phyloP scores from a whole-genome alignment of 345 rosid genomes.

The Citrus hindsii region DNA sequence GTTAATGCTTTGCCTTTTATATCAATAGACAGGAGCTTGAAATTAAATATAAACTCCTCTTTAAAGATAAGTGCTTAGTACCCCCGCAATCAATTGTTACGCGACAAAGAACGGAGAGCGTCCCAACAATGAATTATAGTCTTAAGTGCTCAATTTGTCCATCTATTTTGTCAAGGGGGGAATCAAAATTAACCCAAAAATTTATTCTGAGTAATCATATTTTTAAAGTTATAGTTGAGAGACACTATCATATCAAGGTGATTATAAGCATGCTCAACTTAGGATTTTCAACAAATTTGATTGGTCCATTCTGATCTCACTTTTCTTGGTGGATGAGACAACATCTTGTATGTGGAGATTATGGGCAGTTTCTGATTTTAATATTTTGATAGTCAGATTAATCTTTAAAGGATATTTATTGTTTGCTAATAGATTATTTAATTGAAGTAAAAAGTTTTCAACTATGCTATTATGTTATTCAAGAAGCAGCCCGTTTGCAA shows the following conservation, averaged over 20 bases:
- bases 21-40: no score
- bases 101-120: neutral
- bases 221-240: neutral
- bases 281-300: slow-evolving; percentile 7
- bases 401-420: slow-evolving; percentile 9
- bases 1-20: no score
- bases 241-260: slow-evolving; percentile 1
- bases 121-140: neutral
- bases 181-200: neutral
- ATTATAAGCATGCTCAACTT: slow-evolving; percentile 27
- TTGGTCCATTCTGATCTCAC: slow-evolving; percentile 20
- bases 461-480: slow-evolving; percentile 6
- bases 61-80: neutral
- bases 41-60: neutral
- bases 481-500: slow-evolving; percentile 13
- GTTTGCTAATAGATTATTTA: neutral
- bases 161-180: neutral
- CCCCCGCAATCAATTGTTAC: neutral
- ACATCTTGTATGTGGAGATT: slow-evolving; percentile 20
- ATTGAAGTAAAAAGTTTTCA: neutral
- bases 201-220: neutral
- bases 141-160: no score
- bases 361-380: slow-evolving; percentile 1
- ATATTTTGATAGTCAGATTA: neutral
- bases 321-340: slow-evolving; percentile 17